Percentiles rank a stretch among this genome's conserved stretches.
Conservation (phyloP, 768 basidiomycete species). For the Candolleomyces eurysporus region DNA sequence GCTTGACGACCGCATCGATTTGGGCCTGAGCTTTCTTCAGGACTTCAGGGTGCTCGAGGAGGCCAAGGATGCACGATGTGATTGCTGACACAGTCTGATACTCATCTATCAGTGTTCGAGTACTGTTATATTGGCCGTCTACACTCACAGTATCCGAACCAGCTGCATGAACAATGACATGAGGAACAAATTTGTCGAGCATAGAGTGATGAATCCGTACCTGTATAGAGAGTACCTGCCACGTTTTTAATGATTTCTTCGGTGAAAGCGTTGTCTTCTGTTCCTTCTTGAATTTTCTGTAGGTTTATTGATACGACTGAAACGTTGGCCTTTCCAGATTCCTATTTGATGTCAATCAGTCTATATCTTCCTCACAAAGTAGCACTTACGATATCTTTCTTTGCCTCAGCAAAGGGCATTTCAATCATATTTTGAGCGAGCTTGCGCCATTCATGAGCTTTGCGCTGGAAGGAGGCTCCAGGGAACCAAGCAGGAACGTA, state of each 20-base stretch:
- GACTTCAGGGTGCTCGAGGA: constrained; percentile 15
- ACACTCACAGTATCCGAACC: constrained; percentile 18
- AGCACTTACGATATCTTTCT: constrained; percentile 27
- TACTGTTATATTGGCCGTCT: too few relatives aligned
- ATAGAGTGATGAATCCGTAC: constrained; percentile 8
- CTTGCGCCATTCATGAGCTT: constrained; percentile 37
- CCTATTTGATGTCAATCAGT: constrained; percentile 5
- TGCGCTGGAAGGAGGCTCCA: constrained; percentile 33
- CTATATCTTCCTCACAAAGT: not conserved
- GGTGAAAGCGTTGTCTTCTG: constrained; percentile 9
- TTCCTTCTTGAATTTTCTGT: constrained; percentile 7
- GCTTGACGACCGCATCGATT: constrained; percentile 30
- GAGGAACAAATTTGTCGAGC: not conserved
- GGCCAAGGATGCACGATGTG: constrained; percentile 11
- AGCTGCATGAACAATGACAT: constrained; percentile 7
- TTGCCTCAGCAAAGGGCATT: constrained; percentile 31
- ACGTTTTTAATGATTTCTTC: constrained; percentile 20
- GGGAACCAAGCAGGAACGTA: constrained; percentile 32
- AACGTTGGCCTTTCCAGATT: constrained; percentile 9
- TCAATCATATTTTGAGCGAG: constrained; percentile 30
- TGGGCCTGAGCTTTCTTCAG: constrained; percentile 31
- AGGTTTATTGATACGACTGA: constrained; percentile 19
- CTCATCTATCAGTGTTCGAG: too few relatives aligned
- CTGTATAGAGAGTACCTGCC: constrained; percentile 22
- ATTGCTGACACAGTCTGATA: constrained; percentile 9